These are phyloP conservation scores for Ascoidea tarda DNA, from an alignment of 805 yeast genomes.

Conservation along the genomic window DNA sequence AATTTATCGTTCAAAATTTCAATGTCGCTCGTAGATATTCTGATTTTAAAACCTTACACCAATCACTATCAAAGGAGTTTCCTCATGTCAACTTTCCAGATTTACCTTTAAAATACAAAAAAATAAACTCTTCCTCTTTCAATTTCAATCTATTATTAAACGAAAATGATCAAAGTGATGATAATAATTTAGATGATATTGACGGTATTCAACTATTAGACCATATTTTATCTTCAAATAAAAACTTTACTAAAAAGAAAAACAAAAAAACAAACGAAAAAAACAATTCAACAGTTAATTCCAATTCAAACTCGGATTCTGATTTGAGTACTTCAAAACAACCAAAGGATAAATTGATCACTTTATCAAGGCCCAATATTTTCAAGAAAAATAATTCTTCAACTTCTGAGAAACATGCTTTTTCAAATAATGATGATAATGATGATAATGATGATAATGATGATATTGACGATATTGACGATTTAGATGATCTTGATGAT, in stretches of 20 bases:
- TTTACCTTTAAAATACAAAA: slow-evolving; percentile 13
- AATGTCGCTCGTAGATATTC: slow-evolving; percentile 38
- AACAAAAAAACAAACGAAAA: no score
- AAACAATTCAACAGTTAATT: no score
- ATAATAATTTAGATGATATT: neutral
- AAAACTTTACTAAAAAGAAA: neutral
- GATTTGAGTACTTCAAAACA: neutral
- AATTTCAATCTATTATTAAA: no score
- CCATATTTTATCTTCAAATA: neutral
- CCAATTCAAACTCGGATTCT: neutral
- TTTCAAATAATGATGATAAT: no score
- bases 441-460: no score
- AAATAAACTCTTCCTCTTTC: neutral
- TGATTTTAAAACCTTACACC: slow-evolving; percentile 50
- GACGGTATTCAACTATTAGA: neutral
- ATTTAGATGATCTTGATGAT: no score
- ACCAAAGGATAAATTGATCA: neutral
- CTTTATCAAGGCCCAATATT: neutral
- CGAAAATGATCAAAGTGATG: neutral
- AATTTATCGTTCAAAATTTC: neutral
- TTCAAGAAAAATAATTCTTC: no score
- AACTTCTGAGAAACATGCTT: no score
- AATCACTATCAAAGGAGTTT: slow-evolving; percentile 33
- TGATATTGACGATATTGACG: no score
- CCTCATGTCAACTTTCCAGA: slow-evolving; percentile 58